Conservation (phyloP, 208 protist species). For the Trichomonas gallinae region DNA sequence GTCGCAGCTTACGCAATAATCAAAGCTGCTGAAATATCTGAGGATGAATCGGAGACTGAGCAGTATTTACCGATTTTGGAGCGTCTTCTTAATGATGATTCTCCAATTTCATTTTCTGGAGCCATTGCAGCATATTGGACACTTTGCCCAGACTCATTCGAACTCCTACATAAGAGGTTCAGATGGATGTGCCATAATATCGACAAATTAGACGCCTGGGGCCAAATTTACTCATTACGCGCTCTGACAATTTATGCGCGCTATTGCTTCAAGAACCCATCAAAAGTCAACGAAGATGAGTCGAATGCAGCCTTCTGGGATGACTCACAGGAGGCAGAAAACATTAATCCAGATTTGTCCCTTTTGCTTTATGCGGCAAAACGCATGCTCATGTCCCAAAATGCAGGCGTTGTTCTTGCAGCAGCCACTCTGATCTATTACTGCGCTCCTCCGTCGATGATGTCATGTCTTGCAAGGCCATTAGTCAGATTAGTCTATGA, state of each 20-base stretch:
- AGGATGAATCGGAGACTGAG: not conserved
- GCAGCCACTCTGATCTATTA: not conserved
- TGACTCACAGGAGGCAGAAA: not conserved
- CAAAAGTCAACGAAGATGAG: not conserved
- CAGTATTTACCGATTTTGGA: not conserved
- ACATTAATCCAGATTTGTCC: not conserved
- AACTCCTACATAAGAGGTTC: not conserved
- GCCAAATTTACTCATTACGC: not conserved
- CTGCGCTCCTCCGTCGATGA: not conserved
- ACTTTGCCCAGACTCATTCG: not conserved
- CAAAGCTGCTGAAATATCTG: not conserved
- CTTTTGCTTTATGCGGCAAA: not conserved
- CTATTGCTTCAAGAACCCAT: not conserved
- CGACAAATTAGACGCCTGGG: not conserved
- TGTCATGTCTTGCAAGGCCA: not conserved
- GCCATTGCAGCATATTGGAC: not conserved
- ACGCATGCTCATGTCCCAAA: not conserved
- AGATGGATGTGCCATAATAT: not conserved
- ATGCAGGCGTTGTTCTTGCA: not conserved
- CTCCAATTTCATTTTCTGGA: not conserved
- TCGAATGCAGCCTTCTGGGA: not conserved
- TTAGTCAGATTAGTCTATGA: not conserved
- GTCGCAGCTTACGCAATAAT: not conserved
- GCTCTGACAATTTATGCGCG: not conserved
- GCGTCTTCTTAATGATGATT: not conserved